Base-by-base conservation (phyloP, 371 early-diverging fungal genomes). In the Choanephora cucurbitarum region DNA sequence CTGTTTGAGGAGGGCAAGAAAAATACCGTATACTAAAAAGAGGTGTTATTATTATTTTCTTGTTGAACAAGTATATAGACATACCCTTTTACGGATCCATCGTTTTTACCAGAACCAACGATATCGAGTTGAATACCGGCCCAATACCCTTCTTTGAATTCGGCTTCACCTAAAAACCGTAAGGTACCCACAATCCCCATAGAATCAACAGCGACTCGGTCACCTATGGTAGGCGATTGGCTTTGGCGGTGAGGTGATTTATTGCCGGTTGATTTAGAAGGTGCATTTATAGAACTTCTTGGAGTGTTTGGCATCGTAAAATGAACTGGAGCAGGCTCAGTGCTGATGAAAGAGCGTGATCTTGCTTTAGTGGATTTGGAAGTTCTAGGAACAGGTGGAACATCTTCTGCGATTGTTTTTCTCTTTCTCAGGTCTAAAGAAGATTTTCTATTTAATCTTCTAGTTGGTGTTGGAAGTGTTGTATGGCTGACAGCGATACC, bases 91-190 rank as follows among this genome's bases (percentile, higher is more conserved):
- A 86, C 86, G 13, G 75, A 74, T 17, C 91, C 91, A 51, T 88
- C 83, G 64, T 91, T 91, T 61, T 91, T 91, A 34, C 91, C 91
- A 31, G 81, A 72, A 17, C 86, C 89, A 6, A 61, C 58, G 28
- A 71, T 64, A 52, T 91, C 90, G 7, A 91, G 66, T 63, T 88
- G 87, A 49, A 91, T 79, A 24, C 91, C 91, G 11, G 89, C 92
- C 91, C 91, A 91, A 1, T 76, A 59, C 6, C 92, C 91, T 34
- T 76, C 78, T 65, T 88, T 89, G 49, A 84, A 82, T 48, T 86
- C 74, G 31, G 86, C 81, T 14, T 83, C 80, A n/a, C 91, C 91
- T 24, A 92, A 49, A 65, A 80, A 93, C 39, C 82, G 79, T n/a
- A 93, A 72, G 8, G 85, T 86, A 34, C 94, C 94, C 8, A 80